A percentile compares a stretch with the other conserved stretches of the same genome.
These are phyloP conservation scores for Gossypium herbaceum DNA, from an alignment of 345 rosid genomes.

Conservation along the genomic window DNA sequence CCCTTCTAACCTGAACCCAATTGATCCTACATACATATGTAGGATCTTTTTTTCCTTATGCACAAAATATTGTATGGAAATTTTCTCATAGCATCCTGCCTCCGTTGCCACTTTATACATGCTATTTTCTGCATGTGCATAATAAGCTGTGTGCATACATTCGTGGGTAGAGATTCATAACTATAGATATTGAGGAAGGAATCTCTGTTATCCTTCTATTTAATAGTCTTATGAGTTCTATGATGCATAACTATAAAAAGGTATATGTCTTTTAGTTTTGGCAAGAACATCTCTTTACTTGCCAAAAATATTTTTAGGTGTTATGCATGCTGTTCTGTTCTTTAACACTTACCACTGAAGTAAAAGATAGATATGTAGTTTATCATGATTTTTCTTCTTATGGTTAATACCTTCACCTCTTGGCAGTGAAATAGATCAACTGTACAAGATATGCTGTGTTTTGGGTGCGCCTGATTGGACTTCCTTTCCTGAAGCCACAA, in stretches of 20 bases:
- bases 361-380: neutral
- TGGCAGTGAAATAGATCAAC: constrained; percentile 83
- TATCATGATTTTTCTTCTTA: neutral
- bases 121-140: neutral
- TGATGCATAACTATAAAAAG: neutral
- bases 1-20: neutral
- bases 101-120: neutral
- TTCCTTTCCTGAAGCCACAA: constrained; percentile 67
- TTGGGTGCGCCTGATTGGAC: constrained; percentile 78
- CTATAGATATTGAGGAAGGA: neutral
- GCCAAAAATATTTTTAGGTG: neutral
- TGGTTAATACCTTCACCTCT: neutral
- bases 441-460: constrained; percentile 81
- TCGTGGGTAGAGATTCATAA: neutral
- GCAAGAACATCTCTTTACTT: neutral
- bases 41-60: neutral
- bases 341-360: neutral
- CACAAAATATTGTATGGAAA: neutral
- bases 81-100: neutral
- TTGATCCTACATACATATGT: neutral
- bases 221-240: neutral
- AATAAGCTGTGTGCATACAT: neutral
- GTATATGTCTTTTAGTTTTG: neutral
- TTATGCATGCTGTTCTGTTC: neutral
- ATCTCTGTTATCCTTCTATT: neutral